These are phyloP conservation scores for Colletotrichum siamense DNA, from an alignment of 2,329 filamentous ascomycete genomes.

Conservation along the genomic window DNA sequence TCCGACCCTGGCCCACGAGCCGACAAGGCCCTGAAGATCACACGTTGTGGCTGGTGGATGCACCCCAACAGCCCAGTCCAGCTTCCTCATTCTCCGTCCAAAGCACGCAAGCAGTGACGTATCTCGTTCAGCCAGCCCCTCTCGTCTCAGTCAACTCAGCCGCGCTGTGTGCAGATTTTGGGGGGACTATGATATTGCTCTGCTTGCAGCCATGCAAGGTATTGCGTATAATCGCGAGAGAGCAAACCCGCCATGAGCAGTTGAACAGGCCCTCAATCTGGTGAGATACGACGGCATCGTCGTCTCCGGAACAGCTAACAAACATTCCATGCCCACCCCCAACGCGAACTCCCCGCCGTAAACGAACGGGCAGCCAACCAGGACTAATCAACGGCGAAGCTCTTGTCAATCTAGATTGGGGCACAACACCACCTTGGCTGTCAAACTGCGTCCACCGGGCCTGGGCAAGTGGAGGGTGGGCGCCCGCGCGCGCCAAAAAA, in stretches of 20 bases:
- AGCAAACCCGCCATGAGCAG: neutral
- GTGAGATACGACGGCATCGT: neutral
- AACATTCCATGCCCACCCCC: slow-evolving; percentile 5
- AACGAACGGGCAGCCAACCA: neutral
- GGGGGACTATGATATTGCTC: neutral
- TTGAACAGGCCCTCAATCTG: neutral
- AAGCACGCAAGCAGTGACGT: slow-evolving; percentile 19
- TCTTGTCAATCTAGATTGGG: slow-evolving; percentile 2
- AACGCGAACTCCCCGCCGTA: neutral
- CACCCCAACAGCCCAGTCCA: neutral
- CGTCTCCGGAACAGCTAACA: slow-evolving; percentile 8
- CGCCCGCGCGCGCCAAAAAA: neutral
- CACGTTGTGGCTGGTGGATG: slow-evolving; percentile 6
- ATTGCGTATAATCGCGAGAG: neutral
- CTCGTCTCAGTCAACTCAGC: neutral
- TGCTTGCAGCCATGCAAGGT: neutral
- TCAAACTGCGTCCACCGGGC: neutral
- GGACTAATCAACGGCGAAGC: neutral
- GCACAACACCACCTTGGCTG: neutral
- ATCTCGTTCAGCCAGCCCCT: neutral
- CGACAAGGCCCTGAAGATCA: neutral
- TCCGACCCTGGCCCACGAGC: neutral
- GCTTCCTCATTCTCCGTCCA: slow-evolving; percentile 8
- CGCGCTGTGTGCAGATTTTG: neutral
- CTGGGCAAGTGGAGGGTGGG: neutral